A percentile compares a stretch with the other conserved stretches of the same genome.
Evolutionary conservation across 371 early-diverging fungal genomes (phyloP).

Genomic region (Zychaea mexicana): DNA sequence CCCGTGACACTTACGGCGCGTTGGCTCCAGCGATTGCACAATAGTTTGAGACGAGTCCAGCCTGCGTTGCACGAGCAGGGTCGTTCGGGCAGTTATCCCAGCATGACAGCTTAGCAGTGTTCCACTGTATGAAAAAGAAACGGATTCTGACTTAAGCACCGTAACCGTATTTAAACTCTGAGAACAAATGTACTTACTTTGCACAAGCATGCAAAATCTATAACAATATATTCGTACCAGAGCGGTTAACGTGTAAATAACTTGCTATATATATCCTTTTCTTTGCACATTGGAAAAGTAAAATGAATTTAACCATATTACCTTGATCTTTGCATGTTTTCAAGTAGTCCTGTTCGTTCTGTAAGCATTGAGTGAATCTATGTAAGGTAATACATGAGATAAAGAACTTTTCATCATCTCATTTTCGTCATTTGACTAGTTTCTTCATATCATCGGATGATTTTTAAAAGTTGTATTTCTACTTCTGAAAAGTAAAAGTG

Average conservation of each 20-base stretch:
- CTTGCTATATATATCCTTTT: too few relatives aligned
- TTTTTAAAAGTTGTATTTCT: too few relatives aligned
- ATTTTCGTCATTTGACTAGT: too few relatives aligned
- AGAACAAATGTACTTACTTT: constrained; percentile 4
- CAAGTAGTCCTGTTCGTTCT: constrained; percentile 2
- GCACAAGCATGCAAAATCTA: constrained; percentile 11
- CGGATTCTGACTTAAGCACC: too few relatives aligned
- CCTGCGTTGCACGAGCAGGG: constrained; percentile 1
- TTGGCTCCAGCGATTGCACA: constrained; percentile 2
- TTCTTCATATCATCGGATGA: too few relatives aligned
- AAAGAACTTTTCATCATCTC: background rate
- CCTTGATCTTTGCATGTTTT: constrained; percentile 10
- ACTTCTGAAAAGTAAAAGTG: too few relatives aligned
- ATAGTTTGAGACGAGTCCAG: background rate
- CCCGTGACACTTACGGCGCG: background rate
- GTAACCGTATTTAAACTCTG: too few relatives aligned
- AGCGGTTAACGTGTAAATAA: too few relatives aligned
- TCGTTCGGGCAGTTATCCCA: constrained; percentile 16
- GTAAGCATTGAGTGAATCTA: constrained; percentile 9
- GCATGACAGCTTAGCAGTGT: constrained; percentile 4
- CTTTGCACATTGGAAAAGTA: too few relatives aligned
- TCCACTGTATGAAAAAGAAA: constrained; percentile 5
- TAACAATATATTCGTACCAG: too few relatives aligned
- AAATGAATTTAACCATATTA: too few relatives aligned
- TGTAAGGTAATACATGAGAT: background rate